A percentile compares a stretch with the other conserved stretches of the same genome.
Evolutionary conservation across 2,329 filamentous ascomycete genomes (phyloP).

Genomic region (Colletotrichum tropicale): DNA sequence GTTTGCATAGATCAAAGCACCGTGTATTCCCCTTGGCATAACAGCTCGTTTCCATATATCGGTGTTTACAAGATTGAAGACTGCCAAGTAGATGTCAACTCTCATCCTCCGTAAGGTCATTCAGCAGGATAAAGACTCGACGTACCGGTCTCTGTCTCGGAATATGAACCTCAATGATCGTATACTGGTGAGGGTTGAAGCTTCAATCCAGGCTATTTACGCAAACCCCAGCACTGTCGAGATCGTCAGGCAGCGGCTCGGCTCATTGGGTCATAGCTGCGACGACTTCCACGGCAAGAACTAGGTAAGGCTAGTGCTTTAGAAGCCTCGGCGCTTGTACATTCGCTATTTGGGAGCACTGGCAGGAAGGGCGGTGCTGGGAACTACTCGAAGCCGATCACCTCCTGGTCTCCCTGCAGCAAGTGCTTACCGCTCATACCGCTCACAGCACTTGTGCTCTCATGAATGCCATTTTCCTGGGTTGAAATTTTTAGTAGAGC

Average conservation of each 20-base stretch:
- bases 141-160: not conserved
- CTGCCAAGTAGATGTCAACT: not conserved
- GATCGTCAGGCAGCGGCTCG: not conserved
- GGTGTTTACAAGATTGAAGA: not conserved
- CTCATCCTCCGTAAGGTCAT: not conserved
- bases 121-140: not conserved
- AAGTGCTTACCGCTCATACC: not conserved
- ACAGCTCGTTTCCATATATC: not conserved
- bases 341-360: not conserved
- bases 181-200: not conserved
- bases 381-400: not conserved
- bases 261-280: not conserved
- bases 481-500: not conserved
- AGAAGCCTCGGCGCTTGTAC: not conserved
- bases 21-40: not conserved
- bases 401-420: not conserved
- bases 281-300: not conserved
- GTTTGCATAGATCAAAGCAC: not conserved
- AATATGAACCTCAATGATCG: no score
- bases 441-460: not conserved
- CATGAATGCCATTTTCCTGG: not conserved
- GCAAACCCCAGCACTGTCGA: not conserved
- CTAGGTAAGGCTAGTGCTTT: not conserved
- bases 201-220: not conserved
- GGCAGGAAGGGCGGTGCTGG: not conserved